Conservation (phyloP, 805 yeast genomes). For the Pichia deserticola region DNA sequence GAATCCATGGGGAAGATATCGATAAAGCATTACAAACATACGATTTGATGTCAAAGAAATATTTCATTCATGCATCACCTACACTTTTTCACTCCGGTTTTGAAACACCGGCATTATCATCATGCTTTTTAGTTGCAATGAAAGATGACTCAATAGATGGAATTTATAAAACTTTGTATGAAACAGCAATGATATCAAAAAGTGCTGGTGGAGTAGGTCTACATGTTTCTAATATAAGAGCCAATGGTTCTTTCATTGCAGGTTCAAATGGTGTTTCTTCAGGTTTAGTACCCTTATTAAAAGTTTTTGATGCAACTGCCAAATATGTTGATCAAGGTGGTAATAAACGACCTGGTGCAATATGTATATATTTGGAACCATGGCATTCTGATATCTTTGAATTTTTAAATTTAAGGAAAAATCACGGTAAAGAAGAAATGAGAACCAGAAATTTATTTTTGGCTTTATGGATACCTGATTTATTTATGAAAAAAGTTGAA, state of each 20-base stretch:
- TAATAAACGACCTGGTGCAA: slow-evolving; percentile 96
- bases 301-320: slow-evolving; percentile 93
- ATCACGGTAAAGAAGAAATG: slow-evolving; percentile 58
- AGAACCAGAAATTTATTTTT: slow-evolving; percentile 59
- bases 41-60: slow-evolving; percentile 76
- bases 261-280: slow-evolving; percentile 90
- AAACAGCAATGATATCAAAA: slow-evolving; percentile 85
- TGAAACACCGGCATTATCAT: slow-evolving; percentile 75
- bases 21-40: slow-evolving; percentile 72
- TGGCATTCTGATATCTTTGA: slow-evolving; percentile 66
- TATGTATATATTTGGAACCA: slow-evolving; percentile 89
- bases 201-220: slow-evolving; percentile 95
- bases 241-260: slow-evolving; percentile 80
- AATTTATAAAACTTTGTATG: slow-evolving; percentile 81
- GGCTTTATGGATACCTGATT: slow-evolving; percentile 57
- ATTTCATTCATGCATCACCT: slow-evolving; percentile 92
- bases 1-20: slow-evolving; percentile 72
- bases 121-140: slow-evolving; percentile 89
- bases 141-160: slow-evolving; percentile 94
- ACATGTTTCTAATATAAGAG: slow-evolving; percentile 79
- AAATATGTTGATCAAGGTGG: slow-evolving; percentile 98
- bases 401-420: slow-evolving; percentile 51
- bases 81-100: slow-evolving; percentile 93
- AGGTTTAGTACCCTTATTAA: slow-evolving; percentile 92
- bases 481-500: slow-evolving; percentile 79